Evolutionary conservation across 768 basidiomycete species (phyloP).

Genomic region (Boletus fagicola): DNA sequence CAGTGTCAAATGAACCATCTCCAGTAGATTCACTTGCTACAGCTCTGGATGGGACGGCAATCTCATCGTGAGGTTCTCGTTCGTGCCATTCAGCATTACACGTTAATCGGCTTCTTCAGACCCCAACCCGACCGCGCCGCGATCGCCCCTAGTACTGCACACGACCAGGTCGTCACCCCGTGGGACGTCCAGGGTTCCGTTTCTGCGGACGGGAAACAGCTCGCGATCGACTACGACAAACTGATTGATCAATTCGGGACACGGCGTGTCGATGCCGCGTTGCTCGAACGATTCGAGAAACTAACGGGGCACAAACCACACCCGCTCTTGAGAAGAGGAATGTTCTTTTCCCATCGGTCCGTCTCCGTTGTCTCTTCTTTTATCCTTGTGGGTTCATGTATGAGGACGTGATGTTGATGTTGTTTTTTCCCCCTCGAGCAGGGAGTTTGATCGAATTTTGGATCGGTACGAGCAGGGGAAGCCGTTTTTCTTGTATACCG

Average conservation of each 20-base stretch:
- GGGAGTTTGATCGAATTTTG: constrained; percentile 90
- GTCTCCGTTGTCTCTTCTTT: constrained; percentile 19
- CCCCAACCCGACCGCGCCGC: constrained; percentile 11
- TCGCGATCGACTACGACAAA: constrained; percentile 96
- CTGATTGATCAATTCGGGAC: constrained; percentile 94
- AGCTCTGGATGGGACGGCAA: constrained; percentile 24
- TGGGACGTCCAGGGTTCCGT: constrained; percentile 97
- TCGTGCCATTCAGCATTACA: neutral
- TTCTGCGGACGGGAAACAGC: constrained; percentile 83
- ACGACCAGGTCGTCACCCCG: constrained; percentile 87
- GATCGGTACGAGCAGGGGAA: constrained; percentile 96
- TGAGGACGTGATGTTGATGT: constrained; percentile 1
- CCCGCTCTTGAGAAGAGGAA: constrained; percentile 81
- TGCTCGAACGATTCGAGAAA: constrained; percentile 87
- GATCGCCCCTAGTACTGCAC: constrained; percentile 25
- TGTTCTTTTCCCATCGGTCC: constrained; percentile 98
- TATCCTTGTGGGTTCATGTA: neutral
- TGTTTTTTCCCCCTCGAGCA: constrained; percentile 28
- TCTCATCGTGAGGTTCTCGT: constrained; percentile 32
- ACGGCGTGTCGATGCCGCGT: constrained; percentile 65
- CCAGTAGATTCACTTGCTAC: constrained; percentile 30
- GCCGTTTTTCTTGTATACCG: constrained; percentile 97
- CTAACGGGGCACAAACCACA: constrained; percentile 89
- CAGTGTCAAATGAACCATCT: constrained; percentile 26
- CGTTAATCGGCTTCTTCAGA: constrained; percentile 8